phyloP scores from a whole-genome alignment of 768 basidiomycete genomes.

The Sistotremastrum suecicum region DNA sequence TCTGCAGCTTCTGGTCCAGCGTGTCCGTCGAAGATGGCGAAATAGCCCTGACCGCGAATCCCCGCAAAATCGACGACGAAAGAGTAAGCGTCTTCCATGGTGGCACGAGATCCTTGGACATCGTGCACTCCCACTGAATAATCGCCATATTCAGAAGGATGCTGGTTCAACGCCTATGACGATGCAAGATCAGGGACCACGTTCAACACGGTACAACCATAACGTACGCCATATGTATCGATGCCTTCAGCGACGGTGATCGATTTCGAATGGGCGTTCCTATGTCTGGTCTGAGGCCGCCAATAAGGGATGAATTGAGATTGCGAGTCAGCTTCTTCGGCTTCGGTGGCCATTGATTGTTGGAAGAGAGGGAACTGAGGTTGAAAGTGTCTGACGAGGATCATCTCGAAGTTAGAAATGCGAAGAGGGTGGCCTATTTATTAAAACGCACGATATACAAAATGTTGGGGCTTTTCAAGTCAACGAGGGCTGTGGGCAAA shows the following conservation, averaged over 20 bases:
- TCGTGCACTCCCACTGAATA: conserved; percentile 70
- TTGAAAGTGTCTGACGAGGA: too few species aligned
- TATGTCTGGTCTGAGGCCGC: conserved; percentile 7
- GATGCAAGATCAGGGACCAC: not conserved
- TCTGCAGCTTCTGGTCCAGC: conserved; percentile 98
- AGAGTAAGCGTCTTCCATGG: conserved; percentile 96
- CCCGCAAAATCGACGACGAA: conserved; percentile 91
- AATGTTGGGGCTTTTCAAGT: too few species aligned
- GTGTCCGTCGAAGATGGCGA: conserved; percentile 96
- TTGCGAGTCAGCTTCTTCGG: too few species aligned
- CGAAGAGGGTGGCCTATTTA: too few species aligned
- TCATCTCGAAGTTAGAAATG: too few species aligned
- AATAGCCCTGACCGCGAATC: conserved; percentile 91
- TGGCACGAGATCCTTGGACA: conserved; percentile 79
- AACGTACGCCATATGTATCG: conserved; percentile 63
- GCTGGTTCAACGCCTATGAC: conserved; percentile 55
- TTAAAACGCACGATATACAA: too few species aligned
- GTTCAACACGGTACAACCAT: not conserved
- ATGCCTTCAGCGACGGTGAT: conserved; percentile 62
- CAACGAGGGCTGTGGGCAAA: too few species aligned
- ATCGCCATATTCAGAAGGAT: conserved; percentile 48
- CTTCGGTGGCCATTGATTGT: too few species aligned
- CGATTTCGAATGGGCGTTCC: conserved; percentile 66
- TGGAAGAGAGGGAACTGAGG: too few species aligned
- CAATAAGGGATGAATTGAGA: not conserved